These are phyloP conservation scores for Dactylellina cionopaga DNA, from an alignment of 2,329 filamentous ascomycete species.

Conservation along the genomic window DNA sequence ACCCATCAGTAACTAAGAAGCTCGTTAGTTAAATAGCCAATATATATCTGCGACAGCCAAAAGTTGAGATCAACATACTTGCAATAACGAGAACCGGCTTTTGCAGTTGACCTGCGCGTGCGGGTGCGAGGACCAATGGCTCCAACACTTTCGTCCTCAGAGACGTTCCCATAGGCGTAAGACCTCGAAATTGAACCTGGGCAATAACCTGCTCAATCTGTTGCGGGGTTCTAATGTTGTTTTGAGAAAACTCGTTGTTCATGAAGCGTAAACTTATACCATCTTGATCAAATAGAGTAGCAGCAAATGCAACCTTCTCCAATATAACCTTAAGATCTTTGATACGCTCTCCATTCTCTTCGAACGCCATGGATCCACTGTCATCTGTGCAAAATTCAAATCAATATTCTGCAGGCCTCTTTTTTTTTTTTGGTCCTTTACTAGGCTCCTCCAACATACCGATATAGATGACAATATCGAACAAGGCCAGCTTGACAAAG, in stretches of 20 bases:
- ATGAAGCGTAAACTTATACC: conserved; percentile 76
- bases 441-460: conserved; percentile 56
- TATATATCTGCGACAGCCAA: background rate
- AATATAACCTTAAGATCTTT: conserved; percentile 73
- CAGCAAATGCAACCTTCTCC: conserved; percentile 71
- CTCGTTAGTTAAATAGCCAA: background rate
- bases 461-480: conserved; percentile 58
- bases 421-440: conserved; percentile 46
- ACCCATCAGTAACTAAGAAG: conserved; percentile 46
- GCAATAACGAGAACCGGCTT: conserved; percentile 74
- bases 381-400: conserved; percentile 67
- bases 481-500: conserved; percentile 59
- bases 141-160: conserved; percentile 73
- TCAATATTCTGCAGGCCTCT: conserved; percentile 1
- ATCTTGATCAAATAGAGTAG: conserved; percentile 75
- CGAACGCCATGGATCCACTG: conserved; percentile 75
- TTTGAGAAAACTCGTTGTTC: conserved; percentile 69
- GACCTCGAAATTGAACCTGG: conserved; percentile 71
- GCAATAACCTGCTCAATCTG: conserved; percentile 70
- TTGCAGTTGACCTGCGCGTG: conserved; percentile 66
- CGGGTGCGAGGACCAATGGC: conserved; percentile 68
- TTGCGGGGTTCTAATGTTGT: conserved; percentile 68
- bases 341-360: conserved; percentile 74
- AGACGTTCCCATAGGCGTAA: conserved; percentile 74
- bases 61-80: conserved; percentile 56